Conservation (phyloP, 1,284 basidiomycete genomes). For the Sphaerobolus stellatus region DNA sequence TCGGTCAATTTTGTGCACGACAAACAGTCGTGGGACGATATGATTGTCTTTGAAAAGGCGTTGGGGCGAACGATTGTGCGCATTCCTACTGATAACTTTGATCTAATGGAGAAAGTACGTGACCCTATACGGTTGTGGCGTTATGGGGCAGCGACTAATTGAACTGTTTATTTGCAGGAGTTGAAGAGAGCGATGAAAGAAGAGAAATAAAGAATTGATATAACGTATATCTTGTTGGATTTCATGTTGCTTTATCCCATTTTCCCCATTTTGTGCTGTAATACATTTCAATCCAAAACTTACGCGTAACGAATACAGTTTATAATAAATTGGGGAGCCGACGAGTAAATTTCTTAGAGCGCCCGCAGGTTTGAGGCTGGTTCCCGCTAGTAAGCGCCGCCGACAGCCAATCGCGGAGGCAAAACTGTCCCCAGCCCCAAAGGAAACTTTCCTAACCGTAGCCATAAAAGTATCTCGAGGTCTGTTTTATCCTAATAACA, state of each 20-base stretch:
- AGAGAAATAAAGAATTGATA: conserved; percentile 7
- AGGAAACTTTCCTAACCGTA: background rate
- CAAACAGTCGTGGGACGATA: conserved; percentile 78
- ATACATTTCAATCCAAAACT: background rate
- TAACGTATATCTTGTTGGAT: background rate
- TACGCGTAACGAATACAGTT: background rate
- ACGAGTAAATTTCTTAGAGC: background rate
- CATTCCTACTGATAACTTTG: conserved; percentile 82
- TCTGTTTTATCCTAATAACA: background rate
- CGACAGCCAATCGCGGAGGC: background rate
- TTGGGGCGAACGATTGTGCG: conserved; percentile 76
- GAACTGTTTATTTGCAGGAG: conserved; percentile 5
- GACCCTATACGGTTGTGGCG: background rate
- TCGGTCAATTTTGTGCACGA: conserved; percentile 97
- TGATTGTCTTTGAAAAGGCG: conserved; percentile 79
- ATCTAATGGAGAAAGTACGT: conserved; percentile 84
- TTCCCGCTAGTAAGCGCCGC: background rate
- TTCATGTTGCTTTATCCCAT: background rate
- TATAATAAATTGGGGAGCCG: background rate
- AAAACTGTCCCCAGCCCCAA: conserved; percentile 13
- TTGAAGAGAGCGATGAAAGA: conserved; percentile 12
- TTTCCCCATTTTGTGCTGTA: background rate
- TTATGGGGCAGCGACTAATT: background rate
- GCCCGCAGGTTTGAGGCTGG: no score
- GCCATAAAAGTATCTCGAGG: conserved; percentile 2